These are phyloP conservation scores for Eutrema japonicum DNA, from an alignment of 345 rosid genomes.

Conservation along the genomic window DNA sequence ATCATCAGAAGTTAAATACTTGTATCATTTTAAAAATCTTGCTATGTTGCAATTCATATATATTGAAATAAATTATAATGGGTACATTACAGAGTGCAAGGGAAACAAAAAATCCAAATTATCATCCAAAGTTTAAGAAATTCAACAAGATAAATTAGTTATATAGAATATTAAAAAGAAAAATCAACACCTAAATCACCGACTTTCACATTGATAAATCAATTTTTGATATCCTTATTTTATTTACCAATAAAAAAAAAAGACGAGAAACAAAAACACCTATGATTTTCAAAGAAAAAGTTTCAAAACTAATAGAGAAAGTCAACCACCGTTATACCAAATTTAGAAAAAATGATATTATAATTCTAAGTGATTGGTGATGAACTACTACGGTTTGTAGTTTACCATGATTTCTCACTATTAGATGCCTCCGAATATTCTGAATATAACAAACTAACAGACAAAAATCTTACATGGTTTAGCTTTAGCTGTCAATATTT, in stretches of 20 bases:
- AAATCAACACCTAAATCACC: conserved; percentile 29
- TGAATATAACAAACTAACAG: neutral
- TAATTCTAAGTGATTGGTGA: conserved; percentile 17
- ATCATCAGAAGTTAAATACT: neutral
- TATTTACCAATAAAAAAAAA: neutral
- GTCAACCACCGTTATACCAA: conserved; percentile 41
- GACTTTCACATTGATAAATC: conserved; percentile 15
- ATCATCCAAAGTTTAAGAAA: neutral
- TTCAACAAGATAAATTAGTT: no score
- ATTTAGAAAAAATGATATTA: conserved; percentile 27
- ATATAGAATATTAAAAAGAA: neutral
- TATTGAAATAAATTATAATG: neutral
- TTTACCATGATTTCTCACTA: conserved; percentile 12
- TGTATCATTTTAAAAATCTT: neutral
- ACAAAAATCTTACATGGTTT: neutral
- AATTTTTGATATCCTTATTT: neutral
- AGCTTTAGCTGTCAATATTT: conserved; percentile 30
- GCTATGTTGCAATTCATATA: neutral
- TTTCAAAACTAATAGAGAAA: neutral
- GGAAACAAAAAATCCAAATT: neutral
- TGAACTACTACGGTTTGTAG: conserved; percentile 18
- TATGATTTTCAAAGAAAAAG: neutral
- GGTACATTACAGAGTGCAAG: neutral
- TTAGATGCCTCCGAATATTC: conserved; percentile 33
- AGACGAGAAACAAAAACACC: conserved; percentile 10